Evolutionary conservation across 345 rosid species (phyloP).

Genomic region (Lepidium didymum): DNA sequence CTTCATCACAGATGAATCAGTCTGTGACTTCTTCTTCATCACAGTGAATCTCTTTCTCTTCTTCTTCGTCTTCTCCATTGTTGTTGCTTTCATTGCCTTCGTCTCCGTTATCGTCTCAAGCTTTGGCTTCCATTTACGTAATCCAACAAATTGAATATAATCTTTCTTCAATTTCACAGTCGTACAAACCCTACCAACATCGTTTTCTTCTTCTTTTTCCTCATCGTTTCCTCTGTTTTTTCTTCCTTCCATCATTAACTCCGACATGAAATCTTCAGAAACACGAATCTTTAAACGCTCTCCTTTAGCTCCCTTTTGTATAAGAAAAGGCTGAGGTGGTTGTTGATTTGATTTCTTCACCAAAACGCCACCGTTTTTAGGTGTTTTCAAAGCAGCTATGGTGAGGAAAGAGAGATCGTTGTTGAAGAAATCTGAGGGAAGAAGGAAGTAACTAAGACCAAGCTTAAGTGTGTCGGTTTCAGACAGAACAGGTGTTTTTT

Average conservation of each 20-base stretch:
- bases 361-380: slow-evolving; percentile 11
- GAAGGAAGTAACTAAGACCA: slow-evolving; percentile 74
- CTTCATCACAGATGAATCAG: slow-evolving; percentile 34
- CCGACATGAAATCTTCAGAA: slow-evolving; percentile 70
- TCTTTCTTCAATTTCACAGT: slow-evolving; percentile 66
- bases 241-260: slow-evolving; percentile 43
- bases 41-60: slow-evolving; percentile 27
- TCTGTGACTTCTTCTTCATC: slow-evolving; percentile 41
- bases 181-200: slow-evolving; percentile 41
- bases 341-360: slow-evolving; percentile 25
- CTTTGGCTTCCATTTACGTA: slow-evolving; percentile 74
- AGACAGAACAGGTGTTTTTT: slow-evolving; percentile 60
- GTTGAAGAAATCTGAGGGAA: slow-evolving; percentile 65
- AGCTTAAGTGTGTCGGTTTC: slow-evolving; percentile 58
- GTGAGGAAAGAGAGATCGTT: slow-evolving; percentile 58
- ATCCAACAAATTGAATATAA: slow-evolving; percentile 47
- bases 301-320: slow-evolving; percentile 53
- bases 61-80: slow-evolving; percentile 25
- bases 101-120: slow-evolving; percentile 67
- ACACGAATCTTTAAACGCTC: slow-evolving; percentile 61
- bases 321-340: slow-evolving; percentile 40
- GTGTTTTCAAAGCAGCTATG: slow-evolving; percentile 44
- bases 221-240: background rate
- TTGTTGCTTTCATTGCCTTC: slow-evolving; percentile 25
- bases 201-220: background rate